Percentiles rank a stretch among this genome's conserved stretches.
Evolutionary conservation across 129 eudicot species (phyloP).

Genomic region (Calendula officinalis): DNA sequence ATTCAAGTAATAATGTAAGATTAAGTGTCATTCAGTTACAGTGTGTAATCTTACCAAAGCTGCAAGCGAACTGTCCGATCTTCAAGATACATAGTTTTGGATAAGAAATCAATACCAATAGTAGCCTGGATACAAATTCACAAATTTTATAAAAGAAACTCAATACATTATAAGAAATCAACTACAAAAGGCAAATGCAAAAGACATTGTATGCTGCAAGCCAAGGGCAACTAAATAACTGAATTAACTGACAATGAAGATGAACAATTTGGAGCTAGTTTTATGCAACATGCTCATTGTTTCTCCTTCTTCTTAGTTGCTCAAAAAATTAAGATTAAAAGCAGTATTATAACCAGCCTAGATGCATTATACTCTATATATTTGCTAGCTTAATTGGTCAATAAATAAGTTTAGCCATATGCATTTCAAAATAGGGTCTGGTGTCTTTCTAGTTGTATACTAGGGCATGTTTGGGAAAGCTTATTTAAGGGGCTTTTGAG

Average conservation of each 20-base stretch:
- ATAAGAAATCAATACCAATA: slow-evolving; percentile 76
- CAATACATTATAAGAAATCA: not conserved
- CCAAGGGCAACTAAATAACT: not conserved
- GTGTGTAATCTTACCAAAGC: slow-evolving; percentile 56
- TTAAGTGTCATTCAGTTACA: too few relatives aligned
- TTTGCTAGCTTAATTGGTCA: not conserved
- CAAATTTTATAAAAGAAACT: not conserved
- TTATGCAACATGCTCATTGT: not conserved
- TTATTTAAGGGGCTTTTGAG: too few relatives aligned
- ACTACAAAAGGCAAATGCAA: slow-evolving; percentile 13
- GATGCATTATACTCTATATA: not conserved
- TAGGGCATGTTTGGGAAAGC: too few relatives aligned
- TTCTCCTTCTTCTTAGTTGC: slow-evolving; percentile 1
- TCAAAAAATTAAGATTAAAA: not conserved
- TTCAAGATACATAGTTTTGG: slow-evolving; percentile 94
- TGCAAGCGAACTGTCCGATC: slow-evolving; percentile 86
- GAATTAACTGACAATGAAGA: not conserved
- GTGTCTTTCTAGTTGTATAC: too few relatives aligned
- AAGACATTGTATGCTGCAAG: not conserved
- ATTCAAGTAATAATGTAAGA: not conserved
- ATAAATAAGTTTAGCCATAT: not conserved
- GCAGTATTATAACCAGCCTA: not conserved
- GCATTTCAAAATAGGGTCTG: not conserved
- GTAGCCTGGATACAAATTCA: slow-evolving; percentile 56
- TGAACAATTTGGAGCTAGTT: not conserved